Evolutionary conservation across 371 early-diverging fungal genomes (phyloP).

Genomic region (Zopfochytrium polystomum): DNA sequence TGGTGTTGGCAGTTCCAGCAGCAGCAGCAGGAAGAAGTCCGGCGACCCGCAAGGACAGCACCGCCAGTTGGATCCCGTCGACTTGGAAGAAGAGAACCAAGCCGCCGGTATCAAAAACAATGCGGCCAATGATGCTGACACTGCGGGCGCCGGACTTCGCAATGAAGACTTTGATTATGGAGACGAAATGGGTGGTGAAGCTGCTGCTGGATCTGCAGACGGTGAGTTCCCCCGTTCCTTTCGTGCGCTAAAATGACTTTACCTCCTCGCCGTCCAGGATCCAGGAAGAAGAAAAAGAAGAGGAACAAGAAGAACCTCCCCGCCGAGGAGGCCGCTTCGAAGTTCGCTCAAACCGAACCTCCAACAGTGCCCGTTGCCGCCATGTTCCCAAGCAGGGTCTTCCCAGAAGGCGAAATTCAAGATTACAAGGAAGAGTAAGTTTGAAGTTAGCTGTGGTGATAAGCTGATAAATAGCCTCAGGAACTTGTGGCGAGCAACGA

Average conservation of each 20-base stretch:
- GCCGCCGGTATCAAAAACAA: neutral
- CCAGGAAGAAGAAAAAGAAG: slow-evolving; percentile 27
- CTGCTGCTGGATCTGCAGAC: neutral
- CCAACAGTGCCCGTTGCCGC: slow-evolving; percentile 46
- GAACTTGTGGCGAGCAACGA: slow-evolving; percentile 44
- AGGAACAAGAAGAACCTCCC: slow-evolving; percentile 37
- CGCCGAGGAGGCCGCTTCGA: slow-evolving; percentile 17
- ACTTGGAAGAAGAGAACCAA: neutral
- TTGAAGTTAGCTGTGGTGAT: neutral
- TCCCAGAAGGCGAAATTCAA: slow-evolving; percentile 43
- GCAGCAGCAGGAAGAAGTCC: no score
- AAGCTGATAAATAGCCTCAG: slow-evolving; percentile 14
- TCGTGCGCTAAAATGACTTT: neutral
- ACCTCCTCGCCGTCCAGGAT: no score
- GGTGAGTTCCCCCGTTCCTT: neutral
- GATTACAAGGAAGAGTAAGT: slow-evolving; percentile 41
- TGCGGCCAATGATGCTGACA: neutral
- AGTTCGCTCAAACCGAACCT: slow-evolving; percentile 38
- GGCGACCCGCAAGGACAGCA: no score
- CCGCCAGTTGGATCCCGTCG: no score
- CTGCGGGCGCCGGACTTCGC: neutral
- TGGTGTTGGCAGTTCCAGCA: no score
- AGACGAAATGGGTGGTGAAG: neutral
- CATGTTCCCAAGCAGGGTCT: slow-evolving; percentile 38
- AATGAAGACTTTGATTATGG: no score